Evolutionary conservation across 495 filamentous ascomycete genomes (phyloP).

Genomic region (Lichina pygmaea): DNA sequence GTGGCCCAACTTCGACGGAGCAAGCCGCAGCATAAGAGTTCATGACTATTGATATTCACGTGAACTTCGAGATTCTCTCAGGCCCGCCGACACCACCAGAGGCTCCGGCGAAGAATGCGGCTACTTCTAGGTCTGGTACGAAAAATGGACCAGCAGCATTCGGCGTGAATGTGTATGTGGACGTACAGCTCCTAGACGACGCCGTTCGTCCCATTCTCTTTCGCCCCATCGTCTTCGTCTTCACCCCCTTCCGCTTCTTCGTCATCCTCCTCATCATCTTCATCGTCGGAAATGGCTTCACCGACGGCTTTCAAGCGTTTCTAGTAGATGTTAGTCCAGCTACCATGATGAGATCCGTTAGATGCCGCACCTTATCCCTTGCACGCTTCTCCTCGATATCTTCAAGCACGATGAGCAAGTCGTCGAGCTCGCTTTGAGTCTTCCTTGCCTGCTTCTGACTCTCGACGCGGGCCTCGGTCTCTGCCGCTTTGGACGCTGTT

Average conservation of each 20-base stretch:
- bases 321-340: constrained; percentile 16
- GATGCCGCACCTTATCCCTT: constrained; percentile 43
- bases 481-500: constrained; percentile 13
- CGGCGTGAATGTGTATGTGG: too few relatives aligned
- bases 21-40: too few relatives aligned
- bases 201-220: too few relatives aligned
- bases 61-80: too few relatives aligned
- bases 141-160: too few relatives aligned
- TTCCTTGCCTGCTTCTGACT: constrained; percentile 34
- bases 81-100: too few relatives aligned
- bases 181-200: too few relatives aligned
- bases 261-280: constrained; percentile 40
- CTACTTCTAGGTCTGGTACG: too few relatives aligned
- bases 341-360: not conserved
- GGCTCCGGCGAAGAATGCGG: too few relatives aligned
- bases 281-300: constrained; percentile 48
- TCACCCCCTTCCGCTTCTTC: constrained; percentile 12
- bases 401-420: constrained; percentile 66
- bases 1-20: too few relatives aligned
- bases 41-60: too few relatives aligned
- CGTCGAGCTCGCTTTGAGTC: constrained; percentile 49
- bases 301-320: constrained; percentile 49
- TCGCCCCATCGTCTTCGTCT: not conserved
- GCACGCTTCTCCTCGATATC: constrained; percentile 67
- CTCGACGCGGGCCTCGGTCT: constrained; percentile 26